A percentile compares a stretch with the other conserved stretches of the same genome.
phyloP scores from a whole-genome alignment of 257 asterid genomes.

The Nyctanthes arbortristis region DNA sequence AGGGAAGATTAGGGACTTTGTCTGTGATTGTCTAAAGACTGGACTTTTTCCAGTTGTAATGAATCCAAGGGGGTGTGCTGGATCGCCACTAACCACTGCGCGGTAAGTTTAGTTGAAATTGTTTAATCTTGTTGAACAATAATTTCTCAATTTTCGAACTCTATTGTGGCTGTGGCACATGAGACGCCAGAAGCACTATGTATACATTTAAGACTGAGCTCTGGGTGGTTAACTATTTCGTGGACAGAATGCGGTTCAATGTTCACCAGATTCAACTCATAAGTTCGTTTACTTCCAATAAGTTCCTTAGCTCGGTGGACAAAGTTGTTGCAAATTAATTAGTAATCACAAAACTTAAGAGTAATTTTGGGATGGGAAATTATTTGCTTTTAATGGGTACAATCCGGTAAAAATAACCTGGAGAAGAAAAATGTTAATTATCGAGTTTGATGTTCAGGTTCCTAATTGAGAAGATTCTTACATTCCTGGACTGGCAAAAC shows the following conservation, averaged over 20 bases:
- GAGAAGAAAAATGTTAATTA: constrained; percentile 6
- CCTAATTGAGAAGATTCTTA: constrained; percentile 29
- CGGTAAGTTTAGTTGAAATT: constrained; percentile 44
- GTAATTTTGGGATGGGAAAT: background rate
- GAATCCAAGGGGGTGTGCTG: constrained; percentile 99
- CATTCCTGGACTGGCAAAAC: constrained; percentile 40
- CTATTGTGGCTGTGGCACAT: background rate
- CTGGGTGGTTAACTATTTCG: too few species aligned
- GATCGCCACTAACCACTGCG: constrained; percentile 87
- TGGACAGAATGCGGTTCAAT: too few species aligned
- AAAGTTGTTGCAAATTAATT: background rate
- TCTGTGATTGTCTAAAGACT: constrained; percentile 66
- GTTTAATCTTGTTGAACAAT: constrained; percentile 2
- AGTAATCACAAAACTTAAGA: background rate
- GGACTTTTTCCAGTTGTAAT: constrained; percentile 87
- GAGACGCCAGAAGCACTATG: background rate
- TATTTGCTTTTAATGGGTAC: constrained; percentile 17
- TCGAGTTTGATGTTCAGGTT: constrained; percentile 30
- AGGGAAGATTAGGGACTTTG: constrained; percentile 49
- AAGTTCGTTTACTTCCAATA: background rate
- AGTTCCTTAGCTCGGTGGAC: constrained; percentile 15
- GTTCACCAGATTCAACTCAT: background rate
- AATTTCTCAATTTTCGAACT: background rate
- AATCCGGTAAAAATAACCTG: constrained; percentile 1
- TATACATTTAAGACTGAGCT: background rate